phyloP scores from a whole-genome alignment of 164 flowering plant genomes.

The Aristolochia fimbriata region DNA sequence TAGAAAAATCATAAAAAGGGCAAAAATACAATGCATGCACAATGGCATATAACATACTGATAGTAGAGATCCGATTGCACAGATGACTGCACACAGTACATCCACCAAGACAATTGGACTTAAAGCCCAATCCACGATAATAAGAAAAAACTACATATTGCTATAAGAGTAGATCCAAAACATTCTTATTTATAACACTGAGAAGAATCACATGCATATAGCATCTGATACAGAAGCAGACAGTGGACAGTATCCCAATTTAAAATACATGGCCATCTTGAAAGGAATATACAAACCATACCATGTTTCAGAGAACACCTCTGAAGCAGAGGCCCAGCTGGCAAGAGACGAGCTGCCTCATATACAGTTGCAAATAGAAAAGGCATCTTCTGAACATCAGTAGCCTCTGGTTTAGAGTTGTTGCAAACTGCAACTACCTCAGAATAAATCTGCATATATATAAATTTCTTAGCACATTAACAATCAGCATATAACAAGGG shows the following conservation, averaged over 20 bases:
- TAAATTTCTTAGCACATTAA: neutral
- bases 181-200: neutral
- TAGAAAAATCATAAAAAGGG: too few relatives aligned
- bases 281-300: slow-evolving; percentile 11
- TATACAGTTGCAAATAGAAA: slow-evolving; percentile 52
- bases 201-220: neutral
- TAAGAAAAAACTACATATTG: neutral
- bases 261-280: neutral
- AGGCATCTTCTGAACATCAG: slow-evolving; percentile 26
- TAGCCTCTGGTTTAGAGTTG: slow-evolving; percentile 14
- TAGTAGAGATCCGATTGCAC: too few relatives aligned
- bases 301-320: slow-evolving; percentile 55
- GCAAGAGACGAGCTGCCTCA: slow-evolving; percentile 64
- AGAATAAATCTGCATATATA: slow-evolving; percentile 32
- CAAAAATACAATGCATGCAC: too few relatives aligned
- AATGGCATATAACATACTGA: too few relatives aligned
- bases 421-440: slow-evolving; percentile 29
- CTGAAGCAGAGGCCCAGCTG: slow-evolving; percentile 54
- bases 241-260: neutral
- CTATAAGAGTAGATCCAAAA: too few relatives aligned
- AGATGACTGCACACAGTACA: too few relatives aligned
- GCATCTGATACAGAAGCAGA: neutral
- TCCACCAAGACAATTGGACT: too few relatives aligned
- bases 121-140: too few relatives aligned
- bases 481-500: too few relatives aligned